Percentiles rank a stretch among this genome's conserved stretches.
phyloP scores from a whole-genome alignment of 192 early-diverging fungal genomes.

The Mortierella alpina region DNA sequence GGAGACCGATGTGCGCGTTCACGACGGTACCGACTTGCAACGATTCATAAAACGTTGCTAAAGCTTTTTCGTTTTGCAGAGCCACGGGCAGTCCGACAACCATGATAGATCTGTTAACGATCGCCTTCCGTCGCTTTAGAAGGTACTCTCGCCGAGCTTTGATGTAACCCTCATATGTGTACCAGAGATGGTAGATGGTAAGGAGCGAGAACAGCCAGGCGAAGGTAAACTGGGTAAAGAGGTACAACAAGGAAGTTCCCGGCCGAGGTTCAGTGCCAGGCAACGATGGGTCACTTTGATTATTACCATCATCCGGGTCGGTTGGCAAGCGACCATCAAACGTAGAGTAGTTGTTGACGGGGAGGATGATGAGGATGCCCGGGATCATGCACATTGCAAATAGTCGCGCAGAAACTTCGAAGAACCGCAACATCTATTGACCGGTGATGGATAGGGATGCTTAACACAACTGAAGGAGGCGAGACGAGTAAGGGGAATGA shows the following conservation, averaged over 20 bases:
- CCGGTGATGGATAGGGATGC: not conserved
- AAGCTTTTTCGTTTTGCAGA: conserved; percentile 61
- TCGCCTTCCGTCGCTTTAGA: conserved; percentile 54
- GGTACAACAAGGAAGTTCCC: conserved; percentile 27
- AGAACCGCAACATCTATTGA: conserved; percentile 64
- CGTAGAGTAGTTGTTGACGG: conserved; percentile 51
- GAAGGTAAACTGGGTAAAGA: conserved; percentile 53
- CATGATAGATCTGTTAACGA: conserved; percentile 76
- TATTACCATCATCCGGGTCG: conserved; percentile 8
- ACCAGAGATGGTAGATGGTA: conserved; percentile 61
- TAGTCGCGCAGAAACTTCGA: conserved; percentile 60
- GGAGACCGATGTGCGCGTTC: conserved; percentile 70
- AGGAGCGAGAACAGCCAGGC: conserved; percentile 66
- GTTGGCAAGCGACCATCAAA: conserved; percentile 8
- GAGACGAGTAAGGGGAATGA: not conserved
- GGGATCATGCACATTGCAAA: conserved; percentile 61
- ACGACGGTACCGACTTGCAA: conserved; percentile 75
- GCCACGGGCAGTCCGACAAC: conserved; percentile 72
- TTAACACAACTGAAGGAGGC: not conserved
- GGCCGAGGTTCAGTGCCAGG: conserved; percentile 1
- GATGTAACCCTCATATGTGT: conserved; percentile 66
- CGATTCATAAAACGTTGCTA: conserved; percentile 76
- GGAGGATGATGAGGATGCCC: conserved; percentile 58
- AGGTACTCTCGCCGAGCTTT: conserved; percentile 57
- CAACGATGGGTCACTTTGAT: conserved; percentile 18